Percentiles rank a stretch among this genome's conserved stretches.
Conservation (phyloP, 1,284 basidiomycete genomes). For the Puccinia triticina region DNA sequence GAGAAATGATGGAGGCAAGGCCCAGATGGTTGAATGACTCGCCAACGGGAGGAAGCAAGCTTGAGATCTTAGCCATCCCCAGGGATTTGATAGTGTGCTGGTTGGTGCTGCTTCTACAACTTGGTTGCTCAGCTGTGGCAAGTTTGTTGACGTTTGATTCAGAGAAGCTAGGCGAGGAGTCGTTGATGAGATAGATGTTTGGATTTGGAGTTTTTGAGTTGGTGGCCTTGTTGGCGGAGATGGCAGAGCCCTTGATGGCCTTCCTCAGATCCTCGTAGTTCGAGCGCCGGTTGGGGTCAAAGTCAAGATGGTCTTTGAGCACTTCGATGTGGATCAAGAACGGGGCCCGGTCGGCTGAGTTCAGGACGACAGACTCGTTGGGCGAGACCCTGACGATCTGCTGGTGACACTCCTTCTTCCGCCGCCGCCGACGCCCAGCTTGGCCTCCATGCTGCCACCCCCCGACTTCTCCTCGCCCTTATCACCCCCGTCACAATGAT, state of each 20-base stretch:
- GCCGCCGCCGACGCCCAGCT: no score
- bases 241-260: no score
- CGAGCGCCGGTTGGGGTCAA: constrained; percentile 79
- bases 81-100: neutral
- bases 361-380: no score
- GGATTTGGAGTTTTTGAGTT: neutral
- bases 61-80: neutral
- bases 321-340: constrained; percentile 95
- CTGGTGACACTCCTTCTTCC: no score
- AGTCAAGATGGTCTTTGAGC: constrained; percentile 85
- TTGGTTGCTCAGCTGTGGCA: neutral
- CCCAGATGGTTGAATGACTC: constrained; percentile 25
- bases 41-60: neutral
- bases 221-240: constrained; percentile 54
- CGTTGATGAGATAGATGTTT: constrained; percentile 9
- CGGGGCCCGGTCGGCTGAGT: no score
- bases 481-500: constrained; percentile 15
- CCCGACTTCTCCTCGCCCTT: no score
- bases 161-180: constrained; percentile 16
- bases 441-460: no score
- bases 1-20: no score
- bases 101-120: neutral
- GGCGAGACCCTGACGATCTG: no score
- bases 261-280: constrained; percentile 69
- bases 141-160: constrained; percentile 11